Base-by-base conservation (phyloP, 805 yeast species). In the Zygosaccharomyces lentus region DNA sequence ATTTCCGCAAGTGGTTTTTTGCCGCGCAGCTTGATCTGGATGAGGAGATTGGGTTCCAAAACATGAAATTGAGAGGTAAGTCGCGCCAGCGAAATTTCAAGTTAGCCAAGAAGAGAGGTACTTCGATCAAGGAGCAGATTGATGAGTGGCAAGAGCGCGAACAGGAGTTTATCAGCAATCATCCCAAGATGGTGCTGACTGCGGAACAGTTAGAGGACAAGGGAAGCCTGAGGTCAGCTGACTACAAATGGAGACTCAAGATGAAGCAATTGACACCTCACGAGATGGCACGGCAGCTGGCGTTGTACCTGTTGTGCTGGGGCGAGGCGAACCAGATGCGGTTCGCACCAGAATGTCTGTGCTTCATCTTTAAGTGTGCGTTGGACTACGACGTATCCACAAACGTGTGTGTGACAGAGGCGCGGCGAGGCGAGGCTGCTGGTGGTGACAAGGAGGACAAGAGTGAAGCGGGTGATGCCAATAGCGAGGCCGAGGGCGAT, bases 1-100 rank as follows among this genome's bases (percentile, higher is more conserved):
- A 91, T 66, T 91, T 82, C 66, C 78, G 83, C 59, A 88, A 86
- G 65, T 91, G 98, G 98, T 88, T 81, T 64, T 86, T 90, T 66
- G 87, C 95, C 37, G 87, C 95, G 7, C 87, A 82, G 65, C 69
- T 84, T 30, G 89, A 83, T 53, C 66, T 84, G 39, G 96, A 89
- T 66, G 84, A 79, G 45, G 83, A 77, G 44, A 67, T 79, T 35
- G 84, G 84, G 2, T 74, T 76, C 59, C 69, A 74, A 49, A 71
- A 73, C 58, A 75, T 77, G 79, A 75, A 76, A 65, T 66, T 78
- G 47, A 64, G 60, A 21, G 82, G 80, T 6, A 71, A 71, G 45
- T 67, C 75, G 15, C 61, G 68, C 44, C 63, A 67, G 51, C 63
- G 75, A 48, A 71, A 74, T 52, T 62, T 68, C 41, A 72, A 71